phyloP scores from a whole-genome alignment of 2,329 filamentous ascomycete genomes.

The Penicillium hesseltinei region DNA sequence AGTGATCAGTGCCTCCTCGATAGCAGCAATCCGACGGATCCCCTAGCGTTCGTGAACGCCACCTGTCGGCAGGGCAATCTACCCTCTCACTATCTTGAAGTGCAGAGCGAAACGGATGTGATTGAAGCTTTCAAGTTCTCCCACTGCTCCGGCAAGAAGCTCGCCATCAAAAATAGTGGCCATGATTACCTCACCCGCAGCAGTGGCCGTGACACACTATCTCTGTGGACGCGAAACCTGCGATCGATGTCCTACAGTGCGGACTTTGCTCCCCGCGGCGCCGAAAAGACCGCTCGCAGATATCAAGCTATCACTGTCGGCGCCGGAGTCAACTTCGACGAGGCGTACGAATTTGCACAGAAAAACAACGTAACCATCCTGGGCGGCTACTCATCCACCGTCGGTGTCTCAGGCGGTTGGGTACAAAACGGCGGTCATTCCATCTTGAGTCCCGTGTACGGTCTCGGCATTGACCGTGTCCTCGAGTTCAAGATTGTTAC shows the following conservation, averaged over 20 bases:
- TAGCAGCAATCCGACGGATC: conserved; percentile 12
- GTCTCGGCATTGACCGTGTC: conserved; percentile 31
- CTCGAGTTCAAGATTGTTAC: conserved; percentile 30
- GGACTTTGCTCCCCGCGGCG: neutral
- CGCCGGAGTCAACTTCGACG: conserved; percentile 30
- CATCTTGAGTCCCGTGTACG: conserved; percentile 28
- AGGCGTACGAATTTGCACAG: conserved; percentile 27
- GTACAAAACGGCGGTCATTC: conserved; percentile 31
- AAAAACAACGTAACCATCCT: conserved; percentile 27
- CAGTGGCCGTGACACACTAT: conserved; percentile 29
- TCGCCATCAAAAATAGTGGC: conserved; percentile 35
- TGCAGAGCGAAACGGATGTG: neutral
- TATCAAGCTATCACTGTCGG: conserved; percentile 11
- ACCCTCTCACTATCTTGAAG: conserved; percentile 1
- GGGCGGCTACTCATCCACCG: conserved; percentile 17
- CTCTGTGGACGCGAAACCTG: conserved; percentile 33
- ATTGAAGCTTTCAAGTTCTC: conserved; percentile 10
- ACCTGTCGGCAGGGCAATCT: neutral
- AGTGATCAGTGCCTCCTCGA: conserved; percentile 19
- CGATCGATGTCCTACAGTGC: conserved; percentile 4
- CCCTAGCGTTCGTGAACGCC: neutral
- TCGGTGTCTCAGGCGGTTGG: conserved; percentile 27
- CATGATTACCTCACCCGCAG: conserved; percentile 37
- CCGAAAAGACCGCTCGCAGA: neutral
- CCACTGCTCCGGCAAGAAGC: conserved; percentile 6